Evolutionary conservation across 352 stramenopile genomes (phyloP), one percentile per base, ranked within the genome.

Genomic region (Phytophthora ramorum): DNA sequence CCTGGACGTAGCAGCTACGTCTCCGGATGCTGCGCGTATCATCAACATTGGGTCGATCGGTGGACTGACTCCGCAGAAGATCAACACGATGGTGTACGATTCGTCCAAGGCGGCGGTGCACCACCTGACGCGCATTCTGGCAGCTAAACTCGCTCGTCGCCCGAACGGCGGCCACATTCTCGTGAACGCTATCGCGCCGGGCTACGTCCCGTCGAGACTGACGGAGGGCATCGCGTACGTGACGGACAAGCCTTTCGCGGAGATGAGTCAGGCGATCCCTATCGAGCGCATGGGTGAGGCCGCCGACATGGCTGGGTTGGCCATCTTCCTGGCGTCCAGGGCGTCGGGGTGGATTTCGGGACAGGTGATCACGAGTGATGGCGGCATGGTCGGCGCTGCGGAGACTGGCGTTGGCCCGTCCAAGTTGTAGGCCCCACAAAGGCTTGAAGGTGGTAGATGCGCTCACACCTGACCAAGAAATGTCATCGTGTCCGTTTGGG

Each of bases 151-250:
- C 7, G 93, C 85, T 53, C 79, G 79, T 24, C 83, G 78, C 7
- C 75, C 82, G 13, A 91, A 92, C 41, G 83, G 84, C 32, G 85
- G 94, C 28, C 80, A 91, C 68, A 98, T 99, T 58, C 93, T 97
- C 6, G 96, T 98, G n/a, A 99, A 99, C 75, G 89, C 88, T 24
- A 86, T 99, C 17, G 91, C 93, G 2, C 97, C 95, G 5, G 96
- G 97, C 16, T 91, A 97, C 61, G 89, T 99, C 16, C 90, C 88
- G 3, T 94, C 82, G 32, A 87, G 90, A 50, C 98, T 99, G 96
- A 85, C 85, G 7, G 69, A 91, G 26, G 90, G 89, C 14, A 79
- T 98, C 30, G 65, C 72, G 4, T 76, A 83, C 17, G 68, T 75
- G 51, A 81, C 72, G 2, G 68, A 81, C 2, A 78, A 63, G 37